phyloP scores from a whole-genome alignment of 2,329 filamentous ascomycete genomes.

The Neonectria hederae region DNA sequence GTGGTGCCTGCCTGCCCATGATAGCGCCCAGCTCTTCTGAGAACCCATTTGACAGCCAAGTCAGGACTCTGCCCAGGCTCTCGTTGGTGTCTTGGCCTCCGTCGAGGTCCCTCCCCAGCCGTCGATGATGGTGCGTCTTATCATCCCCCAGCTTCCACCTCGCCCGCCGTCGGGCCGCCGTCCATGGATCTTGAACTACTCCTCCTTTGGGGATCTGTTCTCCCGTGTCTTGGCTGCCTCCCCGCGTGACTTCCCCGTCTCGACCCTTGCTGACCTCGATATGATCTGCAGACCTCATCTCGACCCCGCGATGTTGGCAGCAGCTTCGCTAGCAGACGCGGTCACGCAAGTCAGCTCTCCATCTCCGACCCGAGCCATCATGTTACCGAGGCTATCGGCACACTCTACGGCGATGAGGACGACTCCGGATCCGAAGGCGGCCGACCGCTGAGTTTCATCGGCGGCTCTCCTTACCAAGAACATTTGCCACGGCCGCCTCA shows the following conservation, averaged over 20 bases:
- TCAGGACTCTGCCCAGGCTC: conserved; percentile 40
- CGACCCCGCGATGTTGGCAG: conserved; percentile 65
- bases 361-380: conserved; percentile 92
- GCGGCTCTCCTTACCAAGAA: conserved; percentile 63
- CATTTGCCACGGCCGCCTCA: conserved; percentile 52
- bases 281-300: conserved; percentile 62
- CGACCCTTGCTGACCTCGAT: conserved; percentile 37
- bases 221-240: conserved; percentile 15
- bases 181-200: not conserved
- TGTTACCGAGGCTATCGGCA: conserved; percentile 92
- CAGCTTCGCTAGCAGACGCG: conserved; percentile 67
- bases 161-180: conserved; percentile 8
- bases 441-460: conserved; percentile 79
- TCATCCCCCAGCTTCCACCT: conserved; percentile 23
- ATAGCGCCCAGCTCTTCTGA: conserved; percentile 37
- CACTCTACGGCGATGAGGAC: conserved; percentile 83
- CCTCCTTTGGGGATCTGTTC: not conserved
- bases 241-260: conserved; percentile 21
- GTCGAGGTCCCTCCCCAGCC: conserved; percentile 49
- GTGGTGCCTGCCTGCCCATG: conserved; percentile 44
- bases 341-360: conserved; percentile 66
- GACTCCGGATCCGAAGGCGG: conserved; percentile 65
- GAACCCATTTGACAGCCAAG: conserved; percentile 39
- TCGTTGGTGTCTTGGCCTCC: conserved; percentile 49
- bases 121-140: conserved; percentile 61